Conservation (phyloP, 2,329 filamentous ascomycete genomes). For the Emmonsia crescens region DNA sequence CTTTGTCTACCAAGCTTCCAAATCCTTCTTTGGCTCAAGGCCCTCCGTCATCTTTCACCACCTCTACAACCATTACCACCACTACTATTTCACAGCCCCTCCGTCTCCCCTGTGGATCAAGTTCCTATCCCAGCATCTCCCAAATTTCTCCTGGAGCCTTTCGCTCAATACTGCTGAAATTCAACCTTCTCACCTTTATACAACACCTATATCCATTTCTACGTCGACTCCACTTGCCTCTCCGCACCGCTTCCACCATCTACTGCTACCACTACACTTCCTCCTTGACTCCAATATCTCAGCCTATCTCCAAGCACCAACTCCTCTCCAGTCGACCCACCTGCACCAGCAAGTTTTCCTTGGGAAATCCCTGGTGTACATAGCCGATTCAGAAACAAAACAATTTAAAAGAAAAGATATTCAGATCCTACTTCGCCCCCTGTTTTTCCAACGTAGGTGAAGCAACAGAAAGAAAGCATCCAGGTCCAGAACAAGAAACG, state of each 20-base stretch:
- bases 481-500: conserved; percentile 12
- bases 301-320: conserved; percentile 24
- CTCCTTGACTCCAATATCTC: conserved; percentile 1
- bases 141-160: conserved; percentile 19
- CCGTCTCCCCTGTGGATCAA: conserved; percentile 1
- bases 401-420: conserved; percentile 37
- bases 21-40: not conserved
- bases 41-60: conserved; percentile 2
- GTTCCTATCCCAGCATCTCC: conserved; percentile 16
- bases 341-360: conserved; percentile 87
- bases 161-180: conserved; percentile 14
- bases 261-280: conserved; percentile 8
- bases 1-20: conserved; percentile 1
- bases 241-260: conserved; percentile 22
- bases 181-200: conserved; percentile 7
- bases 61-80: not conserved
- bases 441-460: conserved; percentile 33
- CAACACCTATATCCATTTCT: conserved; percentile 10
- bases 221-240: conserved; percentile 23
- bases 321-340: conserved; percentile 29
- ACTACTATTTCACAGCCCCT: not conserved
- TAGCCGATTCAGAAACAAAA: conserved; percentile 50
- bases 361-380: conserved; percentile 80
- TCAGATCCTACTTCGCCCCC: conserved; percentile 31
- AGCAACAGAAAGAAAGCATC: conserved; percentile 14